Percentiles rank a stretch among this genome's conserved stretches.
Evolutionary conservation across 176 grass and related monocot genomes (phyloP).

Genomic region (Rhynchospora breviuscula): DNA sequence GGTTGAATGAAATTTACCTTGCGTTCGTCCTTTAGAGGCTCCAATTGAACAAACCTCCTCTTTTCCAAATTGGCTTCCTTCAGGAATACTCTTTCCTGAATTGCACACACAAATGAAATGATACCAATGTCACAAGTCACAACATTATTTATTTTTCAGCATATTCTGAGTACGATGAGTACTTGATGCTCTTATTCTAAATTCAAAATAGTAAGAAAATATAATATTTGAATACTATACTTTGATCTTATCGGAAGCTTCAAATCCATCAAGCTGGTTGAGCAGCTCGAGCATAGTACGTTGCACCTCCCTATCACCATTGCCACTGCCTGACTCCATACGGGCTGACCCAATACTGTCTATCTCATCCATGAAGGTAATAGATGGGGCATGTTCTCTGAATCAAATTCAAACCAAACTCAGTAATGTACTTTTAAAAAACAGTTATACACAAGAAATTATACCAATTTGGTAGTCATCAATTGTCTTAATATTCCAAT

Average conservation of each 20-base stretch:
- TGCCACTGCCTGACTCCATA: constrained; percentile 94
- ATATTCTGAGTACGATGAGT: too few species aligned
- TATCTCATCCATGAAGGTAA: constrained; percentile 99
- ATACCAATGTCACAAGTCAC: background rate
- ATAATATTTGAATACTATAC: too few species aligned
- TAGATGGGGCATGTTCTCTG: too few species aligned
- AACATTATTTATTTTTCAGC: background rate
- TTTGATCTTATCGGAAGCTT: too few species aligned
- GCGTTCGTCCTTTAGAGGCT: constrained; percentile 30
- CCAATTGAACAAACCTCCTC: constrained; percentile 27
- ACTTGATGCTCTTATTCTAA: too few species aligned
- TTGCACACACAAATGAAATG: constrained; percentile 25
- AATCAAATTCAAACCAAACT: too few species aligned
- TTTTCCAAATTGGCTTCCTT: constrained; percentile 77
- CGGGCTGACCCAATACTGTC: constrained; percentile 95
- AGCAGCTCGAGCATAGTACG: constrained; percentile 99
- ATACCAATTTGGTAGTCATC: background rate
- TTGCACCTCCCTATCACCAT: constrained; percentile 94
- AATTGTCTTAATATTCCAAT: background rate
- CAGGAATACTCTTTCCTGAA: constrained; percentile 56
- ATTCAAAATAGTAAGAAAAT: too few species aligned
- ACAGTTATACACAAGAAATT: background rate
- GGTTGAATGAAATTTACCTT: constrained; percentile 14
- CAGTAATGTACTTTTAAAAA: background rate
- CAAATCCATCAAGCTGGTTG: too few species aligned